Base-by-base conservation (phyloP, 345 rosid species). In the Orychophragmus violaceus region DNA sequence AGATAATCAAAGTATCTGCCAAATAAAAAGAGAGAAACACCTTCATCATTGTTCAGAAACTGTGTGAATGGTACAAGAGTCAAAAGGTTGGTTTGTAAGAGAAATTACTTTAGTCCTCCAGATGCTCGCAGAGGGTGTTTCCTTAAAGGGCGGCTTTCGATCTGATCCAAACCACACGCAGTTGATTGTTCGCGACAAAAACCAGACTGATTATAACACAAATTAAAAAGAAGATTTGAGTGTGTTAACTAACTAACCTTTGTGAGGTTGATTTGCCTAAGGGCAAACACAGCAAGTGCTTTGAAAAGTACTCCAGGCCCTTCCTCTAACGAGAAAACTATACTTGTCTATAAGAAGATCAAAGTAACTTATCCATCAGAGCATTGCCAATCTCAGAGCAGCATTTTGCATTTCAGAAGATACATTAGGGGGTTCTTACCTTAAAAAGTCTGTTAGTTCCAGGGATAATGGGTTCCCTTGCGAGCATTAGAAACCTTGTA, bases 231-330 rank as follows among this genome's bases (percentile, higher is more conserved):
- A 59, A 44, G 39, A 46, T 22, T 46, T 6, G 16, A 24, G 22
- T 12, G 22, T 44, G 41, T 17, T 51, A 35, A 46, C 18, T 59
- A 29, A 33, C 30, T 3, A 8, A 86, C 97, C 90, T 94, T 91
- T 13, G 89, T 85, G 65, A 94, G 96, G 79, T 94, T 94, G 68
- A 94, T 84, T 73, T 87, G 79, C 70, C 97, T 80, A 25, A 87
- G 81, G 56, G 99, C 92, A 84, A 94, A 94, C 60, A 91, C 97
- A 59, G 97, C 96, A 76, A 94, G 97, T 61, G 97, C 97, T 82
- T 94, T 94, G 82, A 94, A 94, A 74, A 94, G 97, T 51, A 86
- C 78, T 45, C 99, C 99, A 33, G 99, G 96, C 55, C 99, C 99
- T 77, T 89, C 91, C 83, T 90, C 99, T 61, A 90, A 81, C 5